Evolutionary conservation across 108 stramenopile species (phyloP).

Genomic region (Pelagomonas calceolata): DNA sequence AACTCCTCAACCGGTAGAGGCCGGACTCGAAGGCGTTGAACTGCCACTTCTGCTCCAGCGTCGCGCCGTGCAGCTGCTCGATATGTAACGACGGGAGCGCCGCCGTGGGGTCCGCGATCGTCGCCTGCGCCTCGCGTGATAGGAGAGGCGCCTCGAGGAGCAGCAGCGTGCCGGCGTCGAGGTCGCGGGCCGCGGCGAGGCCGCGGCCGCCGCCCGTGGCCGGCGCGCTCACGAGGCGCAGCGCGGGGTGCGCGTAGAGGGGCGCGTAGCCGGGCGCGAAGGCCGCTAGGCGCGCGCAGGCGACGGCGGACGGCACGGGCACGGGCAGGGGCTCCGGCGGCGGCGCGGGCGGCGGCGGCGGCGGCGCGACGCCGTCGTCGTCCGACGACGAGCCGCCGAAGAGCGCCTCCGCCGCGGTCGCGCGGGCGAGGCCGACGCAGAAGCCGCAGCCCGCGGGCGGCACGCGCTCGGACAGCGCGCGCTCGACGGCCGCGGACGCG

Average conservation of each 20-base stretch:
- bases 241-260: neutral
- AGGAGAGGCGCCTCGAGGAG: neutral
- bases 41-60: neutral
- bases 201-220: neutral
- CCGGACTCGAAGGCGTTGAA: neutral
- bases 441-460: neutral
- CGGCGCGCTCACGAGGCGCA: neutral
- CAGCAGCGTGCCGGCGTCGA: neutral
- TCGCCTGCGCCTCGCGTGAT: neutral
- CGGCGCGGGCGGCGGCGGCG: neutral
- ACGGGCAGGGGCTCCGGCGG: neutral
- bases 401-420: neutral
- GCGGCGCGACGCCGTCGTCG: neutral
- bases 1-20: neutral
- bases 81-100: neutral
- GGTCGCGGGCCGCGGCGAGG: neutral
- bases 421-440: neutral
- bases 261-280: neutral
- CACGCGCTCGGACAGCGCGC: neutral
- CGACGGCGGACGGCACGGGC: too few species aligned
- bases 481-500: neutral
- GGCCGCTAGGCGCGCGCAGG: too few species aligned
- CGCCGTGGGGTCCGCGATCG: neutral
- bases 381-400: neutral
- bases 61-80: neutral